Percentiles rank a stretch among this genome's conserved stretches.
Conservation (phyloP, 2,329 filamentous ascomycete species). For the Pseudogymnoascus sp. region DNA sequence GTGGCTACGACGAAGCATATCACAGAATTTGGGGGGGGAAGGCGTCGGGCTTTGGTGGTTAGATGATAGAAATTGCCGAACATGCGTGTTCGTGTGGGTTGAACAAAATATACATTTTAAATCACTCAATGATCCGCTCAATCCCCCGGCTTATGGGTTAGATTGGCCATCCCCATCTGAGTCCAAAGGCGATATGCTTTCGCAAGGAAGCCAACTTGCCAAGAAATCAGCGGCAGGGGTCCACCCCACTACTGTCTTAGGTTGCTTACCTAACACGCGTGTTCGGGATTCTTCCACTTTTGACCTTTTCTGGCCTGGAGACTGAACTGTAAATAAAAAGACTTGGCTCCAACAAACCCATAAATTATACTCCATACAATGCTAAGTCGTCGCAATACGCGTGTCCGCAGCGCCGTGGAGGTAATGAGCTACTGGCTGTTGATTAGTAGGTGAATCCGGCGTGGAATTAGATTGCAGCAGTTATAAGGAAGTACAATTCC, state of each 20-base stretch:
- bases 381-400: constrained; percentile 4
- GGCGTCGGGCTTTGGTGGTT: not conserved
- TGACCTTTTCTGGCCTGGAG: not conserved
- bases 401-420: not conserved
- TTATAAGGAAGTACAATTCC: not conserved
- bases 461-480: not conserved
- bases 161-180: not conserved
- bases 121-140: not conserved
- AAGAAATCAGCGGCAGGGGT: not conserved
- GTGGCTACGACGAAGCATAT: constrained; percentile 26
- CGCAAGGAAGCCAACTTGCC: not conserved
- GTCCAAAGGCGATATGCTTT: not conserved
- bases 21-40: not conserved
- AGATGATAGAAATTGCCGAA: not conserved
- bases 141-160: not conserved
- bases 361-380: not conserved
- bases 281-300: not conserved
- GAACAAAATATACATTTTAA: not conserved
- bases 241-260: not conserved
- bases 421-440: not conserved
- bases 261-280: constrained; percentile 3
- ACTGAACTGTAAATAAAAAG: not conserved
- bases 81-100: not conserved
- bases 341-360: not conserved
- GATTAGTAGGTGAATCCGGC: not conserved